These are phyloP conservation scores for Candida silvatica DNA, from an alignment of 805 yeast genomes.

Conservation along the genomic window DNA sequence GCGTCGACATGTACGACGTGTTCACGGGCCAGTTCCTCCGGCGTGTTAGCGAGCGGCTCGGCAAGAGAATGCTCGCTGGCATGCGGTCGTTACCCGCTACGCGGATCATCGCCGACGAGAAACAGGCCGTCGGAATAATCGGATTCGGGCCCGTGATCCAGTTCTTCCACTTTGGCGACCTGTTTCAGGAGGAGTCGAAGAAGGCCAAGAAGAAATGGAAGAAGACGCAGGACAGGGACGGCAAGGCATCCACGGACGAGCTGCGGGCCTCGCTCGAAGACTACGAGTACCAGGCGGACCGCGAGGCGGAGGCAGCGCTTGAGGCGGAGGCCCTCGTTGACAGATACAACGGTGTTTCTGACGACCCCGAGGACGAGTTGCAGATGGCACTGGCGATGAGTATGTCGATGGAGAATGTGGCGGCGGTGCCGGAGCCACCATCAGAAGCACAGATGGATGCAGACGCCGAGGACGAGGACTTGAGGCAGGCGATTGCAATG, in stretches of 20 bases:
- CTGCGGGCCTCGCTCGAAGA: conserved; percentile 26
- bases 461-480: background rate
- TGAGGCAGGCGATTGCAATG: conserved; percentile 1
- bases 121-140: conserved; percentile 27
- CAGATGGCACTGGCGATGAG: conserved; percentile 35
- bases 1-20: conserved; percentile 31
- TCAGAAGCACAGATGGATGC: conserved; percentile 1
- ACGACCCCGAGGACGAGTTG: conserved; percentile 32
- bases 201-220: conserved; percentile 8
- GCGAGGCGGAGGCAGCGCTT: conserved; percentile 12
- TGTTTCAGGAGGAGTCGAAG: conserved; percentile 9
- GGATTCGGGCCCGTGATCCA: conserved; percentile 34
- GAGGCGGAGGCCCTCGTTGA: conserved; percentile 21
- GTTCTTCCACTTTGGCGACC: conserved; percentile 39
- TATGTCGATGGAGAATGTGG: no score
- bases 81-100: conserved; percentile 12
- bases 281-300: conserved; percentile 19
- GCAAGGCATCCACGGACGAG: conserved; percentile 22
- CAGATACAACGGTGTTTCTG: conserved; percentile 37
- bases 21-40: conserved; percentile 33
- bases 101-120: conserved; percentile 15
- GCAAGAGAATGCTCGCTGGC: conserved; percentile 9
- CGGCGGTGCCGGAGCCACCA: background rate
- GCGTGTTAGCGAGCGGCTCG: conserved; percentile 16
- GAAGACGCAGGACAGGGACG: conserved; percentile 17